phyloP scores from a whole-genome alignment of 1,284 basidiomycete species.

The Fomitopsis schrenkii region DNA sequence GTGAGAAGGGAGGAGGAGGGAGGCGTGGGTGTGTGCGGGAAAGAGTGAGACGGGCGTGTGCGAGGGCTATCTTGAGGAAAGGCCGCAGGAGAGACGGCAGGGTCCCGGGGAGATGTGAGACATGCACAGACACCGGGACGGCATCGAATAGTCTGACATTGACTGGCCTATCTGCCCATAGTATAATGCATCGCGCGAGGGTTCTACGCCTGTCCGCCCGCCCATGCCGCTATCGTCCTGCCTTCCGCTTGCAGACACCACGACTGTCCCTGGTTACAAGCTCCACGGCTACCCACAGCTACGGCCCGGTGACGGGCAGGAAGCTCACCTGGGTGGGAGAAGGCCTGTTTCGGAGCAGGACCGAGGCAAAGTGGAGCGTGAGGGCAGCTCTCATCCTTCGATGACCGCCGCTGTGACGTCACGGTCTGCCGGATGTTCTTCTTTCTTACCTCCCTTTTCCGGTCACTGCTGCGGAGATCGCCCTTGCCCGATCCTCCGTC shows the following conservation, averaged over 20 bases:
- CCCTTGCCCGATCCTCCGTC: not conserved
- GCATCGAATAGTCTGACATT: not conserved
- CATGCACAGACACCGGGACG: not conserved
- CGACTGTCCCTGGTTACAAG: not conserved
- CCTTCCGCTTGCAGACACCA: not conserved
- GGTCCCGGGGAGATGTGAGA: not conserved
- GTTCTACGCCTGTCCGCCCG: not conserved
- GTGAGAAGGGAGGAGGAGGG: slow-evolving; percentile 41
- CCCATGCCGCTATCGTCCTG: not conserved
- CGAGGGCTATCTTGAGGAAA: not conserved
- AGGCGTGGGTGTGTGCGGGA: slow-evolving; percentile 22
- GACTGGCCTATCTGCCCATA: not conserved
- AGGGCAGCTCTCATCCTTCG: not conserved
- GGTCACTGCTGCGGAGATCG: not conserved
- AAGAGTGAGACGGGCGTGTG: not conserved
- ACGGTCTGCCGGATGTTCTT: too few relatives aligned
- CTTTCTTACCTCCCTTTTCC: not conserved
- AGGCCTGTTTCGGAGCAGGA: not conserved
- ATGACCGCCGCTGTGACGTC: not conserved
- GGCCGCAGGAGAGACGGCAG: not conserved
- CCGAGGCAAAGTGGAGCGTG: not conserved
- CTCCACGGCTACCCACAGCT: not conserved
- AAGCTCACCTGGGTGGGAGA: not conserved
- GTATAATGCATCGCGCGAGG: not conserved
- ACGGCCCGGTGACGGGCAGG: not conserved